Percentiles rank a stretch among this genome's conserved stretches.
Evolutionary conservation across 2,329 filamentous ascomycete genomes (phyloP).

Genomic region (Proliferodiscus dingleyae): DNA sequence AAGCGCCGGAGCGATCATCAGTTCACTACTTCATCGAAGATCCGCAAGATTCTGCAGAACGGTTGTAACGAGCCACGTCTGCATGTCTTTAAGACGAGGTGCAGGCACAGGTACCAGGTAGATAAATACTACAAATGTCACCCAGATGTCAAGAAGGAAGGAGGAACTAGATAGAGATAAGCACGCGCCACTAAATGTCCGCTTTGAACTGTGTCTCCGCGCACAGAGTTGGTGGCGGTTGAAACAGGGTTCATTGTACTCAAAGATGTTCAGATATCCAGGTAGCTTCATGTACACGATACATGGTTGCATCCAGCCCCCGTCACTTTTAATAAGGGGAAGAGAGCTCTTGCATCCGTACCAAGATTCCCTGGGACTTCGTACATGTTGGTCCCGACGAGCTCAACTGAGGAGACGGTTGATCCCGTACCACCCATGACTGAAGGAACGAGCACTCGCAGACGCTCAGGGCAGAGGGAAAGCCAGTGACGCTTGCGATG

Average conservation of each 20-base stretch:
- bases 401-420: constrained; percentile 10
- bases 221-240: neutral
- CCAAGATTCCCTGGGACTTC: constrained; percentile 19
- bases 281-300: constrained; percentile 19
- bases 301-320: constrained; percentile 15
- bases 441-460: neutral
- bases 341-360: constrained; percentile 24
- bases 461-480: neutral
- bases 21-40: neutral
- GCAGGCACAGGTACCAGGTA: neutral
- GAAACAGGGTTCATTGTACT: neutral
- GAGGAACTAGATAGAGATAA: constrained; percentile 7
- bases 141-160: neutral
- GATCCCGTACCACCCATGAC: constrained; percentile 5
- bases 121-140: neutral
- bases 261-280: too few relatives aligned
- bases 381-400: neutral
- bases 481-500: neutral
- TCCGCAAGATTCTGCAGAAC: neutral
- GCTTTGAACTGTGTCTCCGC: constrained; percentile 12
- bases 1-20: neutral
- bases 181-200: constrained; percentile 13
- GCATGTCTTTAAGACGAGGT: neutral
- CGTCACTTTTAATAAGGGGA: constrained; percentile 24
- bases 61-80: neutral